phyloP scores from a whole-genome alignment of 2,329 filamentous ascomycete genomes.

The Trichophaea hybrida region DNA sequence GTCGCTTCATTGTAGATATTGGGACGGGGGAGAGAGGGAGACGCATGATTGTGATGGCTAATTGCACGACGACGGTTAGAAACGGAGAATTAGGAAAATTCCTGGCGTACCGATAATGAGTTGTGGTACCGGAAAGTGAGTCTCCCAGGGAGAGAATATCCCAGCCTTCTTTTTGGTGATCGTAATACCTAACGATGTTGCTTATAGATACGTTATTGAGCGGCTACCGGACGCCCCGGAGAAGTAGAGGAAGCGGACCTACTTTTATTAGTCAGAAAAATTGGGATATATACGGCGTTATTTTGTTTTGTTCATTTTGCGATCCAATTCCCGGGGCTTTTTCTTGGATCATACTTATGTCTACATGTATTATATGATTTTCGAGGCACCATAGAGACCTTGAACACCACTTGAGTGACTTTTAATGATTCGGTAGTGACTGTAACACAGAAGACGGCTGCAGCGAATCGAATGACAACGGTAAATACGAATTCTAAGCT shows the following conservation, averaged over 20 bases:
- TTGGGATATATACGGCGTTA: neutral
- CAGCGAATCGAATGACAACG: too few species aligned
- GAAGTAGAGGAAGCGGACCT: constrained; percentile 31
- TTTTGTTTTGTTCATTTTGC: neutral
- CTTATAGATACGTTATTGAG: constrained; percentile 81
- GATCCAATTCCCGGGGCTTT: neutral
- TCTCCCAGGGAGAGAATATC: constrained; percentile 35
- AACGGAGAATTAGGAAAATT: constrained; percentile 70
- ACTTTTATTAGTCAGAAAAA: neutral
- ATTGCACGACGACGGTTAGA: constrained; percentile 54
- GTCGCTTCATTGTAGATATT: neutral
- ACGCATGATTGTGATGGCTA: constrained; percentile 35
- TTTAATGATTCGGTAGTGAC: too few species aligned
- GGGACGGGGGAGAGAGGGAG: constrained; percentile 34
- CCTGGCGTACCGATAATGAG: constrained; percentile 46
- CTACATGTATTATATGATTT: too few species aligned
- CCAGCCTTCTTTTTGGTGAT: constrained; percentile 68
- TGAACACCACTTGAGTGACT: too few species aligned
- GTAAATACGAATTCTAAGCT: too few species aligned
- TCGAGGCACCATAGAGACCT: too few species aligned
- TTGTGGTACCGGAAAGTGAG: constrained; percentile 30
- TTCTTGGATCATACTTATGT: too few species aligned
- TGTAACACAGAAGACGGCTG: too few species aligned
- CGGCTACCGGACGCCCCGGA: constrained; percentile 72
- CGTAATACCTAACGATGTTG: constrained; percentile 30